phyloP scores from a whole-genome alignment of 495 filamentous ascomycete genomes.

The Penicillium cosmopolitanum region DNA sequence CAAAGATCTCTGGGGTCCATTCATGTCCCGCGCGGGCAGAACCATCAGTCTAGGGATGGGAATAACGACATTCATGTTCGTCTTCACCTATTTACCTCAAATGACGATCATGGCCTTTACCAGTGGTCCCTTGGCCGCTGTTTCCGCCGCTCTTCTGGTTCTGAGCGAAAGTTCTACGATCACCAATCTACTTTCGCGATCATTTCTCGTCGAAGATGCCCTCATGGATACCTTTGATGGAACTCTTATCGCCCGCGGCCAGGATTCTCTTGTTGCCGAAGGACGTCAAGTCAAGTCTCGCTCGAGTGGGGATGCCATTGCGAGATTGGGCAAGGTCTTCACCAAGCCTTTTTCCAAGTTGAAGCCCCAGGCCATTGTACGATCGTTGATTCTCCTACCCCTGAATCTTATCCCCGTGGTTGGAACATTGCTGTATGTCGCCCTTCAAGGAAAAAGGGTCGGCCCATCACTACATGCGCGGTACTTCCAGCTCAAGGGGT shows the following conservation, averaged over 20 bases:
- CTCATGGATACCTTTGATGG: slow-evolving; percentile 92
- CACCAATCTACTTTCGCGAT: slow-evolving; percentile 71
- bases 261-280: slow-evolving; percentile 63
- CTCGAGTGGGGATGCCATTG: slow-evolving; percentile 48
- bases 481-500: slow-evolving; percentile 91
- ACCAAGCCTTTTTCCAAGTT: slow-evolving; percentile 71
- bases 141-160: slow-evolving; percentile 76
- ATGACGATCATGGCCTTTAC: slow-evolving; percentile 75
- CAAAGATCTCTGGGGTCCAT: slow-evolving; percentile 60
- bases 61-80: slow-evolving; percentile 78
- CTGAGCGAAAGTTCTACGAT: slow-evolving; percentile 82
- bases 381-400: slow-evolving; percentile 79
- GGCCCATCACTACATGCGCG: slow-evolving; percentile 58
- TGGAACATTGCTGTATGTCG: slow-evolving; percentile 78
- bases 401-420: slow-evolving; percentile 91
- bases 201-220: slow-evolving; percentile 76
- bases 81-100: slow-evolving; percentile 90
- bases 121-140: slow-evolving; percentile 76
- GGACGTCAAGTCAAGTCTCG: slow-evolving; percentile 70
- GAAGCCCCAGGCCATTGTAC: slow-evolving; percentile 64
- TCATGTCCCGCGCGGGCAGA: slow-evolving; percentile 68
- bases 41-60: slow-evolving; percentile 71
- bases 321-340: slow-evolving; percentile 71
- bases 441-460: slow-evolving; percentile 66
- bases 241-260: slow-evolving; percentile 62